These are phyloP conservation scores for Gautieria morchelliformis DNA, from an alignment of 768 basidiomycete species.

Conservation along the genomic window DNA sequence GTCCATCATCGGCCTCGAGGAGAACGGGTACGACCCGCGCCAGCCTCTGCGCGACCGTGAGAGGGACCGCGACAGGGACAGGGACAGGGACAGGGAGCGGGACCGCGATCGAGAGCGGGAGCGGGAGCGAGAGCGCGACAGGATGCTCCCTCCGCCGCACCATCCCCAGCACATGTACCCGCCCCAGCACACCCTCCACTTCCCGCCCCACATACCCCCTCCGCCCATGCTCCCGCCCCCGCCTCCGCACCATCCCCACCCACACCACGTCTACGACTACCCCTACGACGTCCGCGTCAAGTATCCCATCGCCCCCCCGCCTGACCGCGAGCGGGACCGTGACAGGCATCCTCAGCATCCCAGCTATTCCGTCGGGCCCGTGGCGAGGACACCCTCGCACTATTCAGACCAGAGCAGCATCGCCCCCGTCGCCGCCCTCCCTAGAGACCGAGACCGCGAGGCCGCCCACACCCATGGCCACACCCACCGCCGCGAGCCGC, in stretches of 20 bases:
- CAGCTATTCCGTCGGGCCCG: too few species aligned
- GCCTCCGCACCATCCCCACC: constrained; percentile 15
- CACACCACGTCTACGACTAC: constrained; percentile 14
- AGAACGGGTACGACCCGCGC: constrained; percentile 14
- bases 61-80: constrained; percentile 15
- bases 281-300: constrained; percentile 15
- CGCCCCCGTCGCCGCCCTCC: too few species aligned
- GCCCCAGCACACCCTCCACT: constrained; percentile 12
- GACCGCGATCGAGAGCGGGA: constrained; percentile 18
- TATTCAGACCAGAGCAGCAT: too few species aligned
- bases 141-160: constrained; percentile 13
- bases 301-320: too few species aligned
- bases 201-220: constrained; percentile 11
- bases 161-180: constrained; percentile 14
- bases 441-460: too few species aligned
- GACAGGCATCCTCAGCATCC: too few species aligned
- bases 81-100: constrained; percentile 20
- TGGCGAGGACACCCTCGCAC: too few species aligned
- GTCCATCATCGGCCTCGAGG: constrained; percentile 10
- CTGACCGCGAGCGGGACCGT: too few species aligned
- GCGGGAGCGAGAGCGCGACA: constrained; percentile 18
- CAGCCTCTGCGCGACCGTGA: constrained; percentile 13
- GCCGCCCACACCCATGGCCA: too few species aligned
- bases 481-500: too few species aligned
- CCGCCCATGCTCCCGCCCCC: constrained; percentile 9